A percentile compares a stretch with the other conserved stretches of the same genome.
These are phyloP conservation scores for Hibiscus tridactylites DNA, from an alignment of 345 rosid genomes.

Conservation along the genomic window DNA sequence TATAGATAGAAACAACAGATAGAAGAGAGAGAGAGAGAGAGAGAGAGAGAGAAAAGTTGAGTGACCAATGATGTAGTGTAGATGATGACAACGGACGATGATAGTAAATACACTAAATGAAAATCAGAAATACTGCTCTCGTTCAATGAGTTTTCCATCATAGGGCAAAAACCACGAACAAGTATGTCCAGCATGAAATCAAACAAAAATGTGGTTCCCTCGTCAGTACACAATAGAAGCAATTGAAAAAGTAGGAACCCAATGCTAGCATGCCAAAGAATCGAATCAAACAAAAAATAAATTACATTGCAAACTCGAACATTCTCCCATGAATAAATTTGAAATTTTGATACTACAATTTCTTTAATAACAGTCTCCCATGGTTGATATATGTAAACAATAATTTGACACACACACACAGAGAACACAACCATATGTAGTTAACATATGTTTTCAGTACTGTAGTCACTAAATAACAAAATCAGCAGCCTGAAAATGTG, in stretches of 20 bases:
- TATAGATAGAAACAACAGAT: no score
- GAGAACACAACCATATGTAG: no score
- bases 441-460: no score
- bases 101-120: slow-evolving; percentile 10
- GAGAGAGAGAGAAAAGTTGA: slow-evolving; percentile 25
- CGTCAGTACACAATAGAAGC: background rate
- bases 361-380: no score
- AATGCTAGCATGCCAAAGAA: background rate
- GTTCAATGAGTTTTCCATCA: background rate
- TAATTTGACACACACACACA: no score
- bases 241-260: background rate
- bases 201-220: background rate
- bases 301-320: no score
- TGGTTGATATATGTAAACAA: no score
- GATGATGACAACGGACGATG: background rate
- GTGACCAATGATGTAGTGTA: slow-evolving; percentile 4
- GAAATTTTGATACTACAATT: no score
- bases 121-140: slow-evolving; percentile 9
- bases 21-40: background rate
- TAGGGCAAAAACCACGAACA: background rate
- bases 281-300: background rate
- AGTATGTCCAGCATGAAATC: background rate
- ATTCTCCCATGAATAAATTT: no score
- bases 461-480: no score
- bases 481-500: no score